Evolutionary conservation across 345 rosid species (phyloP).

Genomic region (Hirschfeldia incana): DNA sequence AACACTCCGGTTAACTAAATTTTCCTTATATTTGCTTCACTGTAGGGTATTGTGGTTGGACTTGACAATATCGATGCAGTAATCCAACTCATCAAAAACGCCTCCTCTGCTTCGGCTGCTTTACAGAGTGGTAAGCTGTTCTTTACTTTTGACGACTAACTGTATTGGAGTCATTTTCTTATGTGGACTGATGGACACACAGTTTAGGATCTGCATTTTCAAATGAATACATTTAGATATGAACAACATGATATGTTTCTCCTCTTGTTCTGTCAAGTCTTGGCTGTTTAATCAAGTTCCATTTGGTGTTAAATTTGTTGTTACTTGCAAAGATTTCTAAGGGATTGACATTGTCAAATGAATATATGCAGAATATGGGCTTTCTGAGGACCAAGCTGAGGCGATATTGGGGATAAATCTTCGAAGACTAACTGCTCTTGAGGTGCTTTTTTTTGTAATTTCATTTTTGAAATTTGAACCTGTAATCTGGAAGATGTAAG

Average conservation of each 20-base stretch:
- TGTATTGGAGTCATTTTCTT: background rate
- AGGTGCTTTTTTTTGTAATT: conserved; percentile 48
- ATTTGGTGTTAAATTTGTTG: background rate
- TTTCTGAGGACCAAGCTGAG: conserved; percentile 91
- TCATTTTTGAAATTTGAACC: background rate
- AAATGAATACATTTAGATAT: conserved; percentile 8
- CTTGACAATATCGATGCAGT: conserved; percentile 82
- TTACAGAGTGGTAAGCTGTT: conserved; percentile 3
- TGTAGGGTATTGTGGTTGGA: conserved; percentile 79
- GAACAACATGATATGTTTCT: background rate
- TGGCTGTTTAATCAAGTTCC: background rate
- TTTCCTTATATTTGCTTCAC: conserved; percentile 19
- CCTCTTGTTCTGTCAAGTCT: conserved; percentile 7
- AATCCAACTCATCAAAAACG: conserved; percentile 58
- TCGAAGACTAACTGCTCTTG: conserved; percentile 77
- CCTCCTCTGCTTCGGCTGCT: conserved; percentile 66
- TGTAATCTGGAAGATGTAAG: background rate
- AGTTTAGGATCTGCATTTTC: conserved; percentile 11
- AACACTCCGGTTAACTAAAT: background rate
- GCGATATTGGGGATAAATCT: conserved; percentile 84
- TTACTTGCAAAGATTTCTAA: background rate
- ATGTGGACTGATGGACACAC: background rate
- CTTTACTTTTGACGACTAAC: background rate
- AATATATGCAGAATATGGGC: conserved; percentile 54
- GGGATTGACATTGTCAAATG: conserved; percentile 3